Base-by-base conservation (phyloP, 192 early-diverging fungal genomes). In the Obelidium mucronatum region DNA sequence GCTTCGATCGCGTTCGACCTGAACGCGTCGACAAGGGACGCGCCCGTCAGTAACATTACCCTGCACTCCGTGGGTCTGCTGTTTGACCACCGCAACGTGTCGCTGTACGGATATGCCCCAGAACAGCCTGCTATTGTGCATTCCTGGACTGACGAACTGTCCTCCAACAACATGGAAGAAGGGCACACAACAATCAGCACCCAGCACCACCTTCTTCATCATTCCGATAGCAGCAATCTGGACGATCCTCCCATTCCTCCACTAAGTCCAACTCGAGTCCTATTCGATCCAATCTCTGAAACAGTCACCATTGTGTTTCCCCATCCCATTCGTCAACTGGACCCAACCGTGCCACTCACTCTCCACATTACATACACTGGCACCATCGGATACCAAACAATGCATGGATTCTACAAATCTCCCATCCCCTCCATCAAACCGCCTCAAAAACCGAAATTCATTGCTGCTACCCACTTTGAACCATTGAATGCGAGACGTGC, bases 391-490 rank as follows among this genome's bases (percentile, higher is more conserved):
- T 76, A 52, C 33, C 8, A 37, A 33, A 75, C 61, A 8, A 48
- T 36, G 34, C 39, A 34, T 51, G 75, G 75, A 34, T 76, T 76
- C 40, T 76, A 28, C 55, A 51, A 52, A 33, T 55, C 42, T 6
- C 65, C 75, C 5, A 37, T 68, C 71, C 28, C 11, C 40, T 48
- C 44, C 44, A 48, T 15, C 11, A 48, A 48, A 19, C 19, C 19
- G 8, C 44, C 11, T 48, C 44, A 15, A 6, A 48, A 48, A 19
- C 34, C 36, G 22, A 42, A 39, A 3, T 31, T 53, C 51, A 37
- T 86, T 37, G 80, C 64, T 40, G 79, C 78, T 24, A 86, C 84
- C 24, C 84, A 86, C 63, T 86, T 86, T 59, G 83, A 86, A 73
- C 74, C 83, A 15, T 53, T 68, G 24, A 54, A 55, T 26, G 84